Percentiles rank a stretch among this genome's conserved stretches.
phyloP scores from a whole-genome alignment of 2,329 filamentous ascomycete species.

The Magnaporthiopsis incrustans region DNA sequence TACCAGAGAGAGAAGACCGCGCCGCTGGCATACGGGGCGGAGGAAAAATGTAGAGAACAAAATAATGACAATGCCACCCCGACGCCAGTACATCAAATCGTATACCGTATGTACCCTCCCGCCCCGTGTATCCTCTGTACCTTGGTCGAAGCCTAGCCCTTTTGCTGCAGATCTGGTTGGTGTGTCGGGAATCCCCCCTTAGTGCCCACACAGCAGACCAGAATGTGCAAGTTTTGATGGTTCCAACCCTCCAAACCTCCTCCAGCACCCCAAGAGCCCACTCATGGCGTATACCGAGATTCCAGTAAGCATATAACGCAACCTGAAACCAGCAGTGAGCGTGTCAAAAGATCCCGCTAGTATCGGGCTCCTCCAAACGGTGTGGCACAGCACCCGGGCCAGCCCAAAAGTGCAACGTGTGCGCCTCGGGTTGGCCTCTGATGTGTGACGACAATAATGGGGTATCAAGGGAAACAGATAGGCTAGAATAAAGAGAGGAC shows the following conservation, averaged over 20 bases:
- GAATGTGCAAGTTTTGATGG: background rate
- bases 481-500: constrained; percentile 7
- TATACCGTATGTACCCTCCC: background rate
- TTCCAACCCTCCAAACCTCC: background rate
- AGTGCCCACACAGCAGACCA: background rate
- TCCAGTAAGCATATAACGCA: background rate
- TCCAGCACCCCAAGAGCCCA: background rate
- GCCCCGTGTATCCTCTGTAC: background rate
- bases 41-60: background rate
- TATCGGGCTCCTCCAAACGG: background rate
- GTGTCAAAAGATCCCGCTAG: background rate
- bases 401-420: background rate
- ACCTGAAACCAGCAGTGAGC: background rate
- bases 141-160: background rate
- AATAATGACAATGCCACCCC: background rate
- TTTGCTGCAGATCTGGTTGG: background rate
- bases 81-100: background rate
- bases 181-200: background rate
- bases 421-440: background rate
- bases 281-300: background rate
- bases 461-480: constrained; percentile 15
- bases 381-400: background rate
- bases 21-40: background rate
- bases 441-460: constrained; percentile 8
- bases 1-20: background rate